phyloP scores from a whole-genome alignment of 495 filamentous ascomycete genomes.

The Aspergillus baeticus region DNA sequence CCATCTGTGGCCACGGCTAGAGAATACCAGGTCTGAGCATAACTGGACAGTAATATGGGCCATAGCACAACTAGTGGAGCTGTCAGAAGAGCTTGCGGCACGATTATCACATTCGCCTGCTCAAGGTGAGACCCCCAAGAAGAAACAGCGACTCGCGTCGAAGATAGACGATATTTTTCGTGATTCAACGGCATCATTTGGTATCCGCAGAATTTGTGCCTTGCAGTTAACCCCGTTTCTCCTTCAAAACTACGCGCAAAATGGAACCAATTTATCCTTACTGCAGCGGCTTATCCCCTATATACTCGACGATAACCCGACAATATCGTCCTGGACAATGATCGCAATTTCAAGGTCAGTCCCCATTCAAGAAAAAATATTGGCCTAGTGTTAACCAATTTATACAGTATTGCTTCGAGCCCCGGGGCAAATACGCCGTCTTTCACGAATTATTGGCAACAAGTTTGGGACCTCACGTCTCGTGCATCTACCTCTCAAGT shows the following conservation, averaged over 20 bases:
- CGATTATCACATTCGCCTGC: slow-evolving; percentile 11
- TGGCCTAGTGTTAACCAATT: slow-evolving; percentile 5
- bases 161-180: slow-evolving; percentile 60
- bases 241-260: slow-evolving; percentile 34
- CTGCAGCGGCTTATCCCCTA: slow-evolving; percentile 48
- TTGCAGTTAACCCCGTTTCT: slow-evolving; percentile 82
- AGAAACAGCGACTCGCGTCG: slow-evolving; percentile 60
- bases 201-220: slow-evolving; percentile 59
- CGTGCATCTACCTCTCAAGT: slow-evolving; percentile 66
- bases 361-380: not conserved
- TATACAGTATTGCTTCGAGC: slow-evolving; percentile 31
- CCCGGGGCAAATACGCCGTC: slow-evolving; percentile 23
- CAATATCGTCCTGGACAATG: slow-evolving; percentile 64
- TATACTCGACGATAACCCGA: slow-evolving; percentile 56
- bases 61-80: slow-evolving; percentile 32
- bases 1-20: slow-evolving; percentile 40
- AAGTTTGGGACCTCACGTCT: slow-evolving; percentile 71
- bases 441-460: slow-evolving; percentile 58
- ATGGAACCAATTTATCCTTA: slow-evolving; percentile 42
- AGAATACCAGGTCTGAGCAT: slow-evolving; percentile 44
- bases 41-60: slow-evolving; percentile 48
- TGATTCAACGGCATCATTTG: slow-evolving; percentile 55
- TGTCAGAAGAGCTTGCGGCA: slow-evolving; percentile 27
- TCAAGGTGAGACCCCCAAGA: slow-evolving; percentile 37
- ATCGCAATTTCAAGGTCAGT: slow-evolving; percentile 59